phyloP scores from a whole-genome alignment of 179 eudicot species.

The Spergularia azorica region DNA sequence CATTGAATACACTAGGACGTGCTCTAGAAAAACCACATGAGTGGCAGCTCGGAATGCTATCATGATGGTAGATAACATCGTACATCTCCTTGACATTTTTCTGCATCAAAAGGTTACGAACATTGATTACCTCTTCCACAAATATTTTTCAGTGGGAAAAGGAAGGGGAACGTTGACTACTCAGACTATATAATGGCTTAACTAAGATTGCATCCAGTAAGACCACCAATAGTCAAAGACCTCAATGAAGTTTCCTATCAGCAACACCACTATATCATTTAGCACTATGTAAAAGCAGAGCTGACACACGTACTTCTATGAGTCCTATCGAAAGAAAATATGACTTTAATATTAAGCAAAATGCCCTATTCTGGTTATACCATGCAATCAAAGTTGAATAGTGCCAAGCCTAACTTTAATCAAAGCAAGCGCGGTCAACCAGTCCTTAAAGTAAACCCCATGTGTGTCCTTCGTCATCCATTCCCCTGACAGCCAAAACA shows the following conservation, averaged over 20 bases:
- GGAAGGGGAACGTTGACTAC: not conserved
- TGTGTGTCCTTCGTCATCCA: too few relatives aligned
- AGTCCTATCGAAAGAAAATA: too few relatives aligned
- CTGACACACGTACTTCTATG: too few relatives aligned
- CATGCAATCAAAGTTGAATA: too few relatives aligned
- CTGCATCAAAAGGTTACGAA: constrained; percentile 29
- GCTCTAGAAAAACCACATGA: constrained; percentile 31
- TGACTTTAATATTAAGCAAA: too few relatives aligned
- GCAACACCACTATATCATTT: not conserved
- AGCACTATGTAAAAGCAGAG: not conserved
- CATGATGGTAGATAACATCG: constrained; percentile 36
- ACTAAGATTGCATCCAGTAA: not conserved
- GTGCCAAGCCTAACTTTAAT: too few relatives aligned
- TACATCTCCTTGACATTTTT: constrained; percentile 41
- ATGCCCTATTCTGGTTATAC: too few relatives aligned
- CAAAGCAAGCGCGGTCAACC: too few relatives aligned
- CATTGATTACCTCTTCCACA: not conserved
- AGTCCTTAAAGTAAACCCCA: too few relatives aligned
- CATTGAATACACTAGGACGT: constrained; percentile 33
- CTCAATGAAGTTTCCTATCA: not conserved
- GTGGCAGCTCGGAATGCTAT: constrained; percentile 17
- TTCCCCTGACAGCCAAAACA: too few relatives aligned
- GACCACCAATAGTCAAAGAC: not conserved
- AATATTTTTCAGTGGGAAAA: not conserved
- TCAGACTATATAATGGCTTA: not conserved